Percentiles rank a stretch among this genome's conserved stretches.
Evolutionary conservation across 2,329 filamentous ascomycete species (phyloP).

Genomic region (Coniochaeta prunicola): DNA sequence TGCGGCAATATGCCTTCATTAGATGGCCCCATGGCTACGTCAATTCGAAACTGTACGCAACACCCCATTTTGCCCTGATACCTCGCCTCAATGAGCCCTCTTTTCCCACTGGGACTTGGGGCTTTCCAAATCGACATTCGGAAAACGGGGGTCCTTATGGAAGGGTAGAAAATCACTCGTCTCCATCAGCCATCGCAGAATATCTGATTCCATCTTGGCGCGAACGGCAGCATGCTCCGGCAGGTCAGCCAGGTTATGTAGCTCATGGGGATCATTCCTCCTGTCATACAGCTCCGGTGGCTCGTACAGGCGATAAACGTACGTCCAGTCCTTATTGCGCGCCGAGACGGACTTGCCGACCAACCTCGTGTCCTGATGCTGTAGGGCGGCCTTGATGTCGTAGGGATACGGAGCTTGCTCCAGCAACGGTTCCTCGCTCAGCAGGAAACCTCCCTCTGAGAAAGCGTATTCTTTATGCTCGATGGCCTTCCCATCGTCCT

Average conservation of each 20-base stretch:
- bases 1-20: not conserved
- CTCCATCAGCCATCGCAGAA: slow-evolving; percentile 29
- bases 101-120: slow-evolving; percentile 11
- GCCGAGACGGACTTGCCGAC: slow-evolving; percentile 34
- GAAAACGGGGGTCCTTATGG: slow-evolving; percentile 24
- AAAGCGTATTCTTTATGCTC: slow-evolving; percentile 32
- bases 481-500: slow-evolving; percentile 9
- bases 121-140: slow-evolving; percentile 23
- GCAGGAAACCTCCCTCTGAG: slow-evolving; percentile 36
- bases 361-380: slow-evolving; percentile 33
- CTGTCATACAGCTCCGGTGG: slow-evolving; percentile 34
- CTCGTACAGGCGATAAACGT: slow-evolving; percentile 37
- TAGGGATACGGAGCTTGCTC: slow-evolving; percentile 36
- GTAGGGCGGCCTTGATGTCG: slow-evolving; percentile 35
- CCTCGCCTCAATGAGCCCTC: not conserved
- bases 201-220: slow-evolving; percentile 19
- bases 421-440: slow-evolving; percentile 34
- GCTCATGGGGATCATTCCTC: slow-evolving; percentile 26
- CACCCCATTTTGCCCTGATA: not conserved
- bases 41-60: not conserved
- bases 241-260: slow-evolving; percentile 28
- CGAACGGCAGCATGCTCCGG: slow-evolving; percentile 15
- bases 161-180: slow-evolving; percentile 28
- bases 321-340: slow-evolving; percentile 29
- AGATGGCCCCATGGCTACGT: not conserved